Evolutionary conservation across 225 moss, liverwort and hornwort genomes (phyloP).

Genomic region (Pseudisothecium myosuroides): DNA sequence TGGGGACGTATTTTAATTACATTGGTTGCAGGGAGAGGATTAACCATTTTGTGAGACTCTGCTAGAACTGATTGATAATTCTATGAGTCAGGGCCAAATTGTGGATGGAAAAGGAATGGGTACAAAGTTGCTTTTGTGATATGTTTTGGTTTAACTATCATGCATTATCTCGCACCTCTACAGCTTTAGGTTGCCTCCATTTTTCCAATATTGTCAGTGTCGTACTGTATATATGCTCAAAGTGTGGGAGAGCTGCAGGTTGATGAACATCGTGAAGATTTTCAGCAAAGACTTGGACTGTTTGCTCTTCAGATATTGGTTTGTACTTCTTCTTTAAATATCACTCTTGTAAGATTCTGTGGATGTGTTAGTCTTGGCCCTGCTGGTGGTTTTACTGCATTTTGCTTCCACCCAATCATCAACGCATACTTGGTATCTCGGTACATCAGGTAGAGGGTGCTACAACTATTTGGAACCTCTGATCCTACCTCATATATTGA

Average conservation of each 20-base stretch:
- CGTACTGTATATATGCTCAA: neutral
- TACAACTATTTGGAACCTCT: neutral
- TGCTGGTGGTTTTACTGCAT: neutral
- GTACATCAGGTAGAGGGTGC: neutral
- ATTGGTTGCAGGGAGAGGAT: neutral
- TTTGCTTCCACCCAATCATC: neutral
- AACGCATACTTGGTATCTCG: neutral
- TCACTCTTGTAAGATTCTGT: neutral
- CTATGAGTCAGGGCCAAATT: neutral
- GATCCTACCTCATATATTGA: neutral
- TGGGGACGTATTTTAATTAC: neutral
- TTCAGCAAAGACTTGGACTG: conserved; percentile 45
- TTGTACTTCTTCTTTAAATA: neutral
- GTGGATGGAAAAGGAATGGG: neutral
- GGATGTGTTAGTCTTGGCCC: neutral
- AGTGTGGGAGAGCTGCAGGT: conserved; percentile 25
- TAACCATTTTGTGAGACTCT: neutral
- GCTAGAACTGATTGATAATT: neutral
- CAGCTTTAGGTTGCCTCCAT: neutral
- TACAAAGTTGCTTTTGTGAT: neutral
- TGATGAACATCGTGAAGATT: conserved; percentile 29
- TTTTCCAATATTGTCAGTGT: neutral
- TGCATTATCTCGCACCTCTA: neutral
- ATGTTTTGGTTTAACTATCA: neutral
- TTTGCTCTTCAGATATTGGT: conserved; percentile 78